phyloP scores from a whole-genome alignment of 225 moss, liverwort and hornwort species.

The Ulota crispa region DNA sequence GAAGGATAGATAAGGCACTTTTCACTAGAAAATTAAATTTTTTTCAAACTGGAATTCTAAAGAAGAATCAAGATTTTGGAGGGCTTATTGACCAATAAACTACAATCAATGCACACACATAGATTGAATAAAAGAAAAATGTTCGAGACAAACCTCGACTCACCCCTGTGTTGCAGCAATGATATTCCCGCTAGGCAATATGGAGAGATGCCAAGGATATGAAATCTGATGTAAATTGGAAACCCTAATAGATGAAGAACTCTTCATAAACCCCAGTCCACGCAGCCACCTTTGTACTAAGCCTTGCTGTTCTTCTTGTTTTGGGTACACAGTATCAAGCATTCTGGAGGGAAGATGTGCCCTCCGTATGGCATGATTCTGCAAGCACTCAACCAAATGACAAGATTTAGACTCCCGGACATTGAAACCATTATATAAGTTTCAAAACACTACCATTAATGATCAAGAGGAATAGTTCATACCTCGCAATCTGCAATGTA shows the following conservation, averaged over 20 bases:
- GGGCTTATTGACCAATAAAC: background rate
- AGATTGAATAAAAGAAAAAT: background rate
- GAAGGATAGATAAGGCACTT: background rate
- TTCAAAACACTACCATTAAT: background rate
- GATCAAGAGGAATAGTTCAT: background rate
- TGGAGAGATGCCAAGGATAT: conserved; percentile 66
- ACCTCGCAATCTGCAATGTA: conserved; percentile 91
- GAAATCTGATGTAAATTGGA: conserved; percentile 15
- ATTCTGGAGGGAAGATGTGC: conserved; percentile 58
- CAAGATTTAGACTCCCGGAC: background rate
- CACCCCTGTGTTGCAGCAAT: conserved; percentile 66
- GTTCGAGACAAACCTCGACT: conserved; percentile 39
- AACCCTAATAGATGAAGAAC: background rate
- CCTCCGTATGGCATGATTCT: conserved; percentile 80
- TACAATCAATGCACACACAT: background rate
- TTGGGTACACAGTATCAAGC: conserved; percentile 48
- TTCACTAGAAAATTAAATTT: background rate
- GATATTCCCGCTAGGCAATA: conserved; percentile 42
- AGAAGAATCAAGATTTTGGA: background rate
- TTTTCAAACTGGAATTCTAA: background rate
- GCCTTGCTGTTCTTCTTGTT: conserved; percentile 26
- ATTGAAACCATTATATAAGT: background rate
- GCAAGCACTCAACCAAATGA: conserved; percentile 23
- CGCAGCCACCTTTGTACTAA: conserved; percentile 45
- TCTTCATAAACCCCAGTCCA: conserved; percentile 13